Evolutionary conservation across 129 eudicot genomes (phyloP).

Genomic region (Centaurea solstitialis): DNA sequence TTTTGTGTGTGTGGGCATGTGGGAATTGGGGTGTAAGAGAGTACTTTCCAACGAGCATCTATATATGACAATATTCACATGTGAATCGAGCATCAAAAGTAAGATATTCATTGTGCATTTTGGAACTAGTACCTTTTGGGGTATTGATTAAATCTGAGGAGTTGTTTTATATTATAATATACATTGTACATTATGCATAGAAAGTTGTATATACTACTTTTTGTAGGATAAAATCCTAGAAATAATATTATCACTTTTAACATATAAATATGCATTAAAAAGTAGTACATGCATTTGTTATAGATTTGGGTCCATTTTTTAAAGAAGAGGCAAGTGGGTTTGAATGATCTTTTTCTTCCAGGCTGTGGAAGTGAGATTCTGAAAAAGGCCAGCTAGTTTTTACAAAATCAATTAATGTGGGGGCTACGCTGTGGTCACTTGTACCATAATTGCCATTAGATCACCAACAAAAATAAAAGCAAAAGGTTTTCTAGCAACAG

Average conservation of each 20-base stretch:
- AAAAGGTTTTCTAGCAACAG: constrained; percentile 4
- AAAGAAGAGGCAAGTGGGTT: constrained; percentile 7
- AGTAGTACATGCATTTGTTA: neutral
- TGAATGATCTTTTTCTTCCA: constrained; percentile 24
- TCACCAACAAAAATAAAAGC: neutral
- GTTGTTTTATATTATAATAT: neutral
- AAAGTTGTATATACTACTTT: constrained; percentile 8
- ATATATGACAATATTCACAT: neutral
- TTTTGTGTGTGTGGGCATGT: neutral
- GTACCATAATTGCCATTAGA: neutral
- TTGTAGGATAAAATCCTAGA: neutral
- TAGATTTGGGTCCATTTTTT: constrained; percentile 11
- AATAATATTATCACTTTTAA: neutral
- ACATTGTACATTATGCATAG: neutral
- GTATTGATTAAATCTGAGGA: neutral
- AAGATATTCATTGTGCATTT: neutral
- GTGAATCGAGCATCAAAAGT: neutral
- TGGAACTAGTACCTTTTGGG: neutral
- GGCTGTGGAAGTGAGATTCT: constrained; percentile 33
- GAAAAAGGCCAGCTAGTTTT: neutral
- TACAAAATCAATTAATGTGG: constrained; percentile 1
- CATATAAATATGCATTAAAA: neutral
- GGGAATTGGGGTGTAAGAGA: neutral
- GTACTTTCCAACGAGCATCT: neutral
- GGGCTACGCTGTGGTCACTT: neutral